phyloP scores from a whole-genome alignment of 805 yeast species.

The Dipodascus geniculatus region DNA sequence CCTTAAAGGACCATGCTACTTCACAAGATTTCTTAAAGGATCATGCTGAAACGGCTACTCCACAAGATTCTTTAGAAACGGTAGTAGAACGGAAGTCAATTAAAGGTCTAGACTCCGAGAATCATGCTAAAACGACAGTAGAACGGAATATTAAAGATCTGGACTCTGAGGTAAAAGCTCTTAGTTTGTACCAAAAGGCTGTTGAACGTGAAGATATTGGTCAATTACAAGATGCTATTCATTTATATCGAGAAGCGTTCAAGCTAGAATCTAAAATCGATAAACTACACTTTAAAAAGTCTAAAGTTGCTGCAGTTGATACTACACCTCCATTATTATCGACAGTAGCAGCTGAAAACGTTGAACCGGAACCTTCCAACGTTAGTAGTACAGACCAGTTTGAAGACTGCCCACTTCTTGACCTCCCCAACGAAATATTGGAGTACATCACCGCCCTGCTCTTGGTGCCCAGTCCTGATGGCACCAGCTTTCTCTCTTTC shows the following conservation, averaged over 20 bases:
- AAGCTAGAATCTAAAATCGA: slow-evolving; percentile 52
- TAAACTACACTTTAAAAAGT: slow-evolving; percentile 43
- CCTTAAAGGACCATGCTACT: too few relatives aligned
- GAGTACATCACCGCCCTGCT: not conserved
- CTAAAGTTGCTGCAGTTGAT: not conserved
- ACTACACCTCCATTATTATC: too few relatives aligned
- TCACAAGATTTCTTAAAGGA: too few relatives aligned
- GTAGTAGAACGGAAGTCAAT: too few relatives aligned
- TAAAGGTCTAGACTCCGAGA: too few relatives aligned
- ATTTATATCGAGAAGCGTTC: slow-evolving; percentile 59
- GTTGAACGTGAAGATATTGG: slow-evolving; percentile 63
- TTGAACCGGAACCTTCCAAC: not conserved
- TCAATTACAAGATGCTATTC: slow-evolving; percentile 70
- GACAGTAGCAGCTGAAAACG: slow-evolving; percentile 4
- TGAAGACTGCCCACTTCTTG: not conserved
- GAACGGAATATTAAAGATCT: too few relatives aligned
- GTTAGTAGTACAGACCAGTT: not conserved
- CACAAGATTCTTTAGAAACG: too few relatives aligned
- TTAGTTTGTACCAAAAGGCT: slow-evolving; percentile 57
- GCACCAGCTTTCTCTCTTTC: slow-evolving; percentile 9
- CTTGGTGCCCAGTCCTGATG: slow-evolving; percentile 9
- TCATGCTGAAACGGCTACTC: too few relatives aligned
- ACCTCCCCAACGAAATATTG: not conserved
- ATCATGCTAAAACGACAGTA: too few relatives aligned
- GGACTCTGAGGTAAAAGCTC: slow-evolving; percentile 32